These are phyloP conservation scores for Fusarium sp. DNA, from an alignment of 2,329 filamentous ascomycete genomes.

Conservation along the genomic window DNA sequence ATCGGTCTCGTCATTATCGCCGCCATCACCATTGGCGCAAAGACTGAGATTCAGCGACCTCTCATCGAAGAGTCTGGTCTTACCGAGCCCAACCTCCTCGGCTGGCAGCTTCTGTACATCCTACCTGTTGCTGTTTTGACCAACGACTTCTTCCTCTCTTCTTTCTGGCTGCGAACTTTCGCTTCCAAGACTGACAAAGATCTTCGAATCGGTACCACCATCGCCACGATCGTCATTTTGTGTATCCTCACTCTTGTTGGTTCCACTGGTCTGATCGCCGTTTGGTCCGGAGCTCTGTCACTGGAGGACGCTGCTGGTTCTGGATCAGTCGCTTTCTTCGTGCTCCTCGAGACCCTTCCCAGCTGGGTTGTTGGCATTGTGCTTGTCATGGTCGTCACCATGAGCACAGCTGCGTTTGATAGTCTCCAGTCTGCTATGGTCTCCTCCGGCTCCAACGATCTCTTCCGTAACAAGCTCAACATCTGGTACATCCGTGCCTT, in stretches of 20 bases:
- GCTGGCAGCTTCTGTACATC: slow-evolving; percentile 88
- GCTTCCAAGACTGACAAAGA: slow-evolving; percentile 81
- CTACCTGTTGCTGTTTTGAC: slow-evolving; percentile 81
- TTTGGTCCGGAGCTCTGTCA: slow-evolving; percentile 77
- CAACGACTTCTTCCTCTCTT: slow-evolving; percentile 87
- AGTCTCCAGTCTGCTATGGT: slow-evolving; percentile 85
- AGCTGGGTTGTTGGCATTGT: slow-evolving; percentile 84
- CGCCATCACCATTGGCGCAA: slow-evolving; percentile 78
- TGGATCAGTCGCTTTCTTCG: slow-evolving; percentile 76
- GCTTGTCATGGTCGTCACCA: slow-evolving; percentile 79
- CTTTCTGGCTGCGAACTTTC: slow-evolving; percentile 86
- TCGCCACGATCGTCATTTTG: slow-evolving; percentile 71
- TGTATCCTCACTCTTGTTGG: slow-evolving; percentile 78
- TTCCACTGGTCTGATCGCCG: slow-evolving; percentile 75
- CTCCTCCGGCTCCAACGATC: slow-evolving; percentile 82
- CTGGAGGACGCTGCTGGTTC: slow-evolving; percentile 62
- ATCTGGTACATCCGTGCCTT: slow-evolving; percentile 75
- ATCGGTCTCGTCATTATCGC: slow-evolving; percentile 77
- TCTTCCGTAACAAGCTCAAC: slow-evolving; percentile 82
- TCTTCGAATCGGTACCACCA: slow-evolving; percentile 75
- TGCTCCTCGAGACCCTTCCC: slow-evolving; percentile 75
- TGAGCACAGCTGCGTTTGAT: slow-evolving; percentile 82
- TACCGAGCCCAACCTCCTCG: slow-evolving; percentile 73
- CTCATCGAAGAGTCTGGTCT: slow-evolving; percentile 74
- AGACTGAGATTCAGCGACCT: slow-evolving; percentile 74